Evolutionary conservation across 2,329 filamentous ascomycete genomes (phyloP), one percentile per base, ranked within the genome.

Genomic region (Dactylella cylindrospora): DNA sequence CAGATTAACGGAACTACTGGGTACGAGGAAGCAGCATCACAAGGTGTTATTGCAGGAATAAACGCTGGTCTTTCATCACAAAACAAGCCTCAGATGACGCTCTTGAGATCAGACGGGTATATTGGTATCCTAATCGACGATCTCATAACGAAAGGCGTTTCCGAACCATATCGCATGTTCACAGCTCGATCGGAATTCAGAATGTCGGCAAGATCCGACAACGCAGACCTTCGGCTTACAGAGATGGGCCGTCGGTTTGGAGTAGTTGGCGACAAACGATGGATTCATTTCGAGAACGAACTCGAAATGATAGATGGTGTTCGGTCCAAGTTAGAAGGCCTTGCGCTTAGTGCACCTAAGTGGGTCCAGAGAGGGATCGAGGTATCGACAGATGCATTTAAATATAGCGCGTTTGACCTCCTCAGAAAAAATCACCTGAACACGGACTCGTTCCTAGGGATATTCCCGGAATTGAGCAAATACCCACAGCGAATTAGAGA

Each of bases 41-140:
- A 98, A 73, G 93, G 93, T 7, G 79, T 98, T 39, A 76, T 98
- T 10, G 93, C 93, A 0, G 93, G 93, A 25, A 90, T 91, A 69
- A 98, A 98, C 70, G 93, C 93, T 0, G 93, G 91, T 2, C 80
- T 93, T n/a, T 80, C 84, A 1, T 82, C 90, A 0, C 79, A 82
- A 62, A 80, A 80, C 1, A 82, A 85, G 55, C 72, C 77, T 1
- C 79, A 83, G 0, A 78, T 94, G 62, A 80, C 80, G 0, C 76
- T 98, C 23, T 84, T 84, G 5, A 81, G 93, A 66, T 84, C 86
- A 1, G 91, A 98, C 72, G 90, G 89, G 9, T 98, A 96, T 73
- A 97, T 98, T 70, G 93, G 93, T 67, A 86, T 98, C 74, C 95
- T 98, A 90, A 90, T 98, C 69, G 93, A 98, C 73, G 93, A 98